Conservation (phyloP, 306 rosid species). For the Rosa persica region DNA sequence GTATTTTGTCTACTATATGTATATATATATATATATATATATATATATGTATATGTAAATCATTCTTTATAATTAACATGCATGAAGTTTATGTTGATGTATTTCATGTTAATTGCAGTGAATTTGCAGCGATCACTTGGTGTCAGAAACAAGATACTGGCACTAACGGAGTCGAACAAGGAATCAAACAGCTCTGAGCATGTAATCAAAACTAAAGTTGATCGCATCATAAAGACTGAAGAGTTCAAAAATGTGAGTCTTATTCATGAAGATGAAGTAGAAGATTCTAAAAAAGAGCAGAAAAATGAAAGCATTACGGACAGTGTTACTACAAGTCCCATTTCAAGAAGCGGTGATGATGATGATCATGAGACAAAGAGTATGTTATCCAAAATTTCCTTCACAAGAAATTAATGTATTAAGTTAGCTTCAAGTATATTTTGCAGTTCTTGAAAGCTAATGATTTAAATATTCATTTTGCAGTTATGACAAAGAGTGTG, state of each 20-base stretch:
- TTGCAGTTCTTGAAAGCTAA: not conserved
- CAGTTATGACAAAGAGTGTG: constrained; percentile 34
- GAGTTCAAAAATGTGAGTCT: not conserved
- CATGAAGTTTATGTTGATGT: not conserved
- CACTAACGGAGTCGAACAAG: constrained; percentile 46
- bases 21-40: too few relatives aligned
- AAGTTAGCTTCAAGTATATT: not conserved
- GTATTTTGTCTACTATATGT: too few relatives aligned
- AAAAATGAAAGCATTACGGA: not conserved
- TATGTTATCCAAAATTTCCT: constrained; percentile 7
- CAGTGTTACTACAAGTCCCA: constrained; percentile 1
- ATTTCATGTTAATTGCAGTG: constrained; percentile 44
- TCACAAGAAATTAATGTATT: not conserved
- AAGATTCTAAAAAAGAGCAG: not conserved
- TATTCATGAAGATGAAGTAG: not conserved
- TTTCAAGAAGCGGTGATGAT: not conserved
- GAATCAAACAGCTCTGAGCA: constrained; percentile 37
- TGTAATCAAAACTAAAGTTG: constrained; percentile 34
- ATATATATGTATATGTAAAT: too few relatives aligned
- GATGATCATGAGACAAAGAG: constrained; percentile 5
- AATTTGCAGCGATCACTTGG: constrained; percentile 48
- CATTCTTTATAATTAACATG: not conserved
- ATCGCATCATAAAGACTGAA: not conserved
- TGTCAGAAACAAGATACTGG: constrained; percentile 49
- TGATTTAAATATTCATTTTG: constrained; percentile 7